Evolutionary conservation across 129 eudicot genomes (phyloP).

Genomic region (Apium graveolens): DNA sequence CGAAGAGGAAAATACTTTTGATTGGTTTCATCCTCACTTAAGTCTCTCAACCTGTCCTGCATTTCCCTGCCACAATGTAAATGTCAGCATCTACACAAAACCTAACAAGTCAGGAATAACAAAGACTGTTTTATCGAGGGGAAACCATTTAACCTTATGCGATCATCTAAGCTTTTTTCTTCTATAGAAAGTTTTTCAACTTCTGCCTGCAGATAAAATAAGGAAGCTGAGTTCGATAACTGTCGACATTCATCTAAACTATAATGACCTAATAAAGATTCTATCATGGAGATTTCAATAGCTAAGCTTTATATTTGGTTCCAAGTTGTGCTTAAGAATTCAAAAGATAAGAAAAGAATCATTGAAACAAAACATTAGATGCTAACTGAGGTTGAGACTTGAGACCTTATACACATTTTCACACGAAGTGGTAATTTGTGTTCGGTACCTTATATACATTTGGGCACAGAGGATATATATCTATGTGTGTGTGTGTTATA

Average conservation of each 20-base stretch:
- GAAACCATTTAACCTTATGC: conserved; percentile 50
- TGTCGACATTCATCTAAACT: neutral
- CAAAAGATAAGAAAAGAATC: neutral
- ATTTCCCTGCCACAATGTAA: conserved; percentile 54
- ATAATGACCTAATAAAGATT: neutral
- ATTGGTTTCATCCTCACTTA: conserved; percentile 78
- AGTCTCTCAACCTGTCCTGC: conserved; percentile 81
- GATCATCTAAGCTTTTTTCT: conserved; percentile 77
- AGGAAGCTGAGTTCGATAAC: neutral
- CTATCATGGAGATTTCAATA: neutral
- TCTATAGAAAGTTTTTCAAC: conserved; percentile 76
- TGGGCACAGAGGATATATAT: neutral
- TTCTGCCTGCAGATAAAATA: conserved; percentile 55
- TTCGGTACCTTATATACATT: neutral
- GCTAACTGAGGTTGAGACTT: neutral
- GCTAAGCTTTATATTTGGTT: neutral
- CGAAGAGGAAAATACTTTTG: conserved; percentile 46
- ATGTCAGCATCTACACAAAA: conserved; percentile 15
- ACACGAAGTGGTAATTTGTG: neutral
- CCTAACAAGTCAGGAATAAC: conserved; percentile 14
- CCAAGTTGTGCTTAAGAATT: neutral
- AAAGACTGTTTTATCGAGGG: conserved; percentile 10
- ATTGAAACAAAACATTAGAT: neutral
- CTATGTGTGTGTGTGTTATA: conserved; percentile 1
- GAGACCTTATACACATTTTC: neutral